Evolutionary conservation across 495 filamentous ascomycete genomes (phyloP), one percentile per base, ranked within the genome.

Genomic region (Xylaria venustula): DNA sequence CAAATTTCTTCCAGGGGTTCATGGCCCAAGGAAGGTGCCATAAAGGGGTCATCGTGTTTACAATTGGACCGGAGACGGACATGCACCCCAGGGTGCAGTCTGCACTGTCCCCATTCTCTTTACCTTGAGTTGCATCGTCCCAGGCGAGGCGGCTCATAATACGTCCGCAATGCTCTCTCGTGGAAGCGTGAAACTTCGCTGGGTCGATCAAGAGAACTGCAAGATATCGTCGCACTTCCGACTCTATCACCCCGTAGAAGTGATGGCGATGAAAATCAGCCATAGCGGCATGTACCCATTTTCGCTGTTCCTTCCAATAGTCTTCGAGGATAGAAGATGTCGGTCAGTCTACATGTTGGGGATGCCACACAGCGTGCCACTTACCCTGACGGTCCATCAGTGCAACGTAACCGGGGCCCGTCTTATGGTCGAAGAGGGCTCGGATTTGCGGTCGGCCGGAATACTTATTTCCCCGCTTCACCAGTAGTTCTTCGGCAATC

Each of bases 401-500:
- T 15, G 78, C 78, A 34, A 75, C 74, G 64, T 80, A 80, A 1
- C 69, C 73, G 2, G 76, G 76, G 1, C 77, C 75, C 14, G 74
- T 73, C 64, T 81, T 81, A 58, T 80, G 78, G 48, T 77, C 66
- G 62, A 79, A 75, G 12, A 81, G 69, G 19, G 77, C 73, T 19
- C 77, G 68, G 36, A 82, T 78, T 64, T 79, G 73, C n/a, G 79
- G 79, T 12, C 79, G 69, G 28, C 80, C 79, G 2, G 80, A 79
- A 67, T 83, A 83, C 52, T 79, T 82, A 44, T 83, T 77, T 17
- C 77, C 80, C n/a, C 78, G 62, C 65, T 77, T 81, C 23, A 82
- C 75, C 11, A 85, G 74, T 14, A 86, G 76, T 53, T 86, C 83
- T 34, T 81, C 73, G 40, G 83, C 81, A 46, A 85, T 83, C 66